A percentile compares a stretch with the other conserved stretches of the same genome.
Conservation (phyloP, 2,329 filamentous ascomycete species). For the Lasiodiplodia theobromae region DNA sequence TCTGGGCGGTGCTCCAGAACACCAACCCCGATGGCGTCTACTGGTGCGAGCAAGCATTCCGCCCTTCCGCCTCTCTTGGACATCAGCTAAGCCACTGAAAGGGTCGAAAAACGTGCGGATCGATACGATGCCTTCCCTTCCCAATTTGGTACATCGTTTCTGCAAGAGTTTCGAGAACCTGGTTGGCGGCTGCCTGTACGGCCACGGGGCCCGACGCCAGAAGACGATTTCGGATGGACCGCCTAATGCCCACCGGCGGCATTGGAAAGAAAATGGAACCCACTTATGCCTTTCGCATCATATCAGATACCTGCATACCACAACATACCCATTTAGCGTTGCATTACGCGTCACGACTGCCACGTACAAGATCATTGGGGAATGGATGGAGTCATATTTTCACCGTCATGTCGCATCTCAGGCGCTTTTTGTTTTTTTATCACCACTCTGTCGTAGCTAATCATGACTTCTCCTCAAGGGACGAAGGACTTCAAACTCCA, state of each 20-base stretch:
- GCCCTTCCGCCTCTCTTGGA: background rate
- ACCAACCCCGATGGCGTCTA: slow-evolving; percentile 23
- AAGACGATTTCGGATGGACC: background rate
- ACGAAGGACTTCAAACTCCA: slow-evolving; percentile 11
- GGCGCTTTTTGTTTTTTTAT: background rate
- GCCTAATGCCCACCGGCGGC: background rate
- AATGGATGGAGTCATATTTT: background rate
- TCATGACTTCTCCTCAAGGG: background rate
- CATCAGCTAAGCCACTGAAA: slow-evolving; percentile 5
- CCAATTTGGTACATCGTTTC: slow-evolving; percentile 12
- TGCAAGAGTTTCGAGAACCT: slow-evolving; percentile 7
- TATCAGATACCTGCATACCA: slow-evolving; percentile 1
- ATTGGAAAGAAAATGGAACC: background rate
- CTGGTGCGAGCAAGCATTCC: slow-evolving; percentile 1
- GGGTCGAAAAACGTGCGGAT: slow-evolving; percentile 17
- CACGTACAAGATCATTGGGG: background rate
- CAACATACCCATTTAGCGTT: slow-evolving; percentile 9
- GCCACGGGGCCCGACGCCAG: background rate
- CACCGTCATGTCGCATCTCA: background rate
- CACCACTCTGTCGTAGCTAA: background rate
- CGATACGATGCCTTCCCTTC: slow-evolving; percentile 23
- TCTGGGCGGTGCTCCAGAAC: slow-evolving; percentile 26
- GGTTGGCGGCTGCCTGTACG: background rate
- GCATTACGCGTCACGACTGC: slow-evolving; percentile 2
- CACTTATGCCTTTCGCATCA: background rate